Conservation (phyloP, 257 asterid species). For the Perilla frutescens region DNA sequence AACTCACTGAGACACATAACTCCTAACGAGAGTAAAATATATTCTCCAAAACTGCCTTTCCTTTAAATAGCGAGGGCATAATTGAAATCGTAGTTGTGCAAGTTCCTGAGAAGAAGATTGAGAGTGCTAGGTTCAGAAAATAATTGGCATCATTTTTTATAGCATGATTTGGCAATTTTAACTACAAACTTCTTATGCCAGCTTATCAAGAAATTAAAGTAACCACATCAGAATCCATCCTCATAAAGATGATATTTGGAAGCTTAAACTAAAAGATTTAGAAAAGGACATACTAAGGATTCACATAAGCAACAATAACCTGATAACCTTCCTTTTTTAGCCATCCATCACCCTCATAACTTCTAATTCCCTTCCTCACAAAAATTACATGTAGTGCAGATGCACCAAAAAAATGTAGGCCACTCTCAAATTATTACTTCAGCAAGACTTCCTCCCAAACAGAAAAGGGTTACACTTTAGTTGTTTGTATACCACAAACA, state of each 20-base stretch:
- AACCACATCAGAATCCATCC: conserved; percentile 29
- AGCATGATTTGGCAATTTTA: conserved; percentile 16
- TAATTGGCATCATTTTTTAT: background rate
- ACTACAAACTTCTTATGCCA: background rate
- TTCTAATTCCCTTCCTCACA: conserved; percentile 16
- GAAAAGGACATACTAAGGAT: background rate
- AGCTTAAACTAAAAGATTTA: conserved; percentile 1
- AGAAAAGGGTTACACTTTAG: conserved; percentile 9
- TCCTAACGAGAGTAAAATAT: conserved; percentile 76
- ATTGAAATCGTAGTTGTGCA: conserved; percentile 73
- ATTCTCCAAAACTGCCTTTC: conserved; percentile 88
- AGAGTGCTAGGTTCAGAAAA: conserved; percentile 34
- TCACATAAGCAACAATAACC: background rate
- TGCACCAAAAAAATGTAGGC: conserved; percentile 16
- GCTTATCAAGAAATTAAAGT: conserved; percentile 24
- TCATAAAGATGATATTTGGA: background rate
- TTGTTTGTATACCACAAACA: background rate
- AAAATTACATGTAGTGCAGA: background rate
- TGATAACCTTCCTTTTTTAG: background rate
- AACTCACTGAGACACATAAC: conserved; percentile 78
- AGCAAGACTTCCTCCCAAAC: conserved; percentile 3
- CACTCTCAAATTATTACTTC: conserved; percentile 20
- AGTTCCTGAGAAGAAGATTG: conserved; percentile 66
- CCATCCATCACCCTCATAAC: conserved; percentile 15
- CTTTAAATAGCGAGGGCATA: conserved; percentile 85